Evolutionary conservation across 352 stramenopile species (phyloP).

Genomic region (Phytophthora sp.): DNA sequence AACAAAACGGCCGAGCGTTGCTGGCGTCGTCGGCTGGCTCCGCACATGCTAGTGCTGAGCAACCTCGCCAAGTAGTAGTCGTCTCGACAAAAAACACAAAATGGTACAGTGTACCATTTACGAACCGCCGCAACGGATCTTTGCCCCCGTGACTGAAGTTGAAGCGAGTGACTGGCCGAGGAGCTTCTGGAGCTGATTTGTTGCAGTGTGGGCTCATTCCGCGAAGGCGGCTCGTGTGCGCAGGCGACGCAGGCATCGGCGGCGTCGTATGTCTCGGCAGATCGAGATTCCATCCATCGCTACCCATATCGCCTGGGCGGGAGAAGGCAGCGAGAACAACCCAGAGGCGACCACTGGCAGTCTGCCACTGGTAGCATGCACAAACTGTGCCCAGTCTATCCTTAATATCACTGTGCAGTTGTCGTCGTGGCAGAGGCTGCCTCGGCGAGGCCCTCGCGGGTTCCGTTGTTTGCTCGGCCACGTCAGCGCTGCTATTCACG

Average conservation of each 20-base stretch:
- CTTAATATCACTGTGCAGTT: slow-evolving; percentile 4
- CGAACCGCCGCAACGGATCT: no score
- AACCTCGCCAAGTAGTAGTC: no score
- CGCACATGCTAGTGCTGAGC: no score
- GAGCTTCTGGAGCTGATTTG: slow-evolving; percentile 4
- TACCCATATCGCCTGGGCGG: not conserved
- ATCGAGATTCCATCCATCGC: not conserved
- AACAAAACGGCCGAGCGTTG: no score
- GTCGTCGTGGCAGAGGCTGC: slow-evolving; percentile 1
- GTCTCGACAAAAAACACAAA: no score
- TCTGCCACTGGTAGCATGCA: not conserved
- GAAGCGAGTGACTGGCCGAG: slow-evolving; percentile 9
- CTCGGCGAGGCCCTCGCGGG: not conserved
- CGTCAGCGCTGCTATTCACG: slow-evolving; percentile 1
- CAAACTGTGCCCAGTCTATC: slow-evolving; percentile 1
- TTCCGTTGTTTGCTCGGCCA: not conserved
- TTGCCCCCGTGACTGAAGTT: no score
- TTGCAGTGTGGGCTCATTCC: not conserved
- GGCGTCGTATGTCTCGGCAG: no score
- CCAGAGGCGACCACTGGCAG: not conserved
- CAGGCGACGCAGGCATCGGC: no score
- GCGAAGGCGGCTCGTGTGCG: not conserved
- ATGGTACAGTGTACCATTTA: no score
- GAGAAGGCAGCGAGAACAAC: slow-evolving; percentile 1
- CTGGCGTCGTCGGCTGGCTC: no score